These are phyloP conservation scores for Daphne laureola DNA, from an alignment of 441 rosid genomes.

Conservation along the genomic window DNA sequence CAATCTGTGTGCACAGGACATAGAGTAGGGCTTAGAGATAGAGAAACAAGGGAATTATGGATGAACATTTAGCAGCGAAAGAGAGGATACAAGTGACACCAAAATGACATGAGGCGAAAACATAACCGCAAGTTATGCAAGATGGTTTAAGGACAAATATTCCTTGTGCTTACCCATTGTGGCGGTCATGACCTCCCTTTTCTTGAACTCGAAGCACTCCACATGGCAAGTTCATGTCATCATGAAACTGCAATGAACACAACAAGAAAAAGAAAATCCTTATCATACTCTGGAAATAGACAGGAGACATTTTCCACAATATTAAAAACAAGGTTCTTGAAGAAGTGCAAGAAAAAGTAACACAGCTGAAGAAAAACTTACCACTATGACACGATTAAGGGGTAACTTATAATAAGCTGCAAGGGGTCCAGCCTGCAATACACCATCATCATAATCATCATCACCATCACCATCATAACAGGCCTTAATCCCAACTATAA, in stretches of 20 bases:
- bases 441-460: no score
- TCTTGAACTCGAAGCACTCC: slow-evolving; percentile 86
- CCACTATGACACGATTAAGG: slow-evolving; percentile 79
- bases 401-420: slow-evolving; percentile 91
- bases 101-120: no score
- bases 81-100: no score
- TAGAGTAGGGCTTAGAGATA: no score
- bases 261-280: not conserved
- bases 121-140: no score
- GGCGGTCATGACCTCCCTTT: slow-evolving; percentile 82
- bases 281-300: not conserved
- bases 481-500: no score
- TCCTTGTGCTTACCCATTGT: slow-evolving; percentile 51
- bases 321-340: not conserved
- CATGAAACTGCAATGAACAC: slow-evolving; percentile 47
- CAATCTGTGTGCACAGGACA: no score
- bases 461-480: no score
- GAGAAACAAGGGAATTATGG: no score
- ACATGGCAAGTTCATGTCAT: slow-evolving; percentile 75
- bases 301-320: no score
- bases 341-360: not conserved
- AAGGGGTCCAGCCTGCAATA: slow-evolving; percentile 60
- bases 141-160: no score
- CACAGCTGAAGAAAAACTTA: slow-evolving; percentile 19
- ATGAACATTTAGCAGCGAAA: no score